These are phyloP conservation scores for Pterocarpus santalinus DNA, from an alignment of 306 rosid species.

Conservation along the genomic window DNA sequence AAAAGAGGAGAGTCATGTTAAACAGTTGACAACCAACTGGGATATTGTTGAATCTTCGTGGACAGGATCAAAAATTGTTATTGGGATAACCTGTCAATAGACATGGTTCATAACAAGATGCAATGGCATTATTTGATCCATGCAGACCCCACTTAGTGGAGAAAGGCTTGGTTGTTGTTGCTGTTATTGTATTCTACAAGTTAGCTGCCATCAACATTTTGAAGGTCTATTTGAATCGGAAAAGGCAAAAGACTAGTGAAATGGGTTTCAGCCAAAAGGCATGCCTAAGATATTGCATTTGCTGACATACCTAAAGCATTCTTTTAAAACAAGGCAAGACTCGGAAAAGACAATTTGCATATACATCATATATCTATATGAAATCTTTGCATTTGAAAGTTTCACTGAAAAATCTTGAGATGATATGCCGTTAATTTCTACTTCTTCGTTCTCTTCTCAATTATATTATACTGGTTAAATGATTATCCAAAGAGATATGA, in stretches of 20 bases:
- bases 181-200: slow-evolving; percentile 20
- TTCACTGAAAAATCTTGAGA: slow-evolving; percentile 15
- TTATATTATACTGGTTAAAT: slow-evolving; percentile 3
- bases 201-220: neutral
- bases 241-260: slow-evolving; percentile 10
- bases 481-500: slow-evolving; percentile 17
- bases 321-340: slow-evolving; percentile 12
- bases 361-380: slow-evolving; percentile 8
- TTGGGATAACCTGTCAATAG: neutral
- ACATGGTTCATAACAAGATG: neutral
- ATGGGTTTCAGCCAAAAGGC: slow-evolving; percentile 33
- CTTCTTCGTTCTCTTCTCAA: slow-evolving; percentile 15
- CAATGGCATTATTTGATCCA: neutral
- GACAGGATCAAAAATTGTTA: neutral
- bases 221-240: slow-evolving; percentile 26
- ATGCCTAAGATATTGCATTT: slow-evolving; percentile 24
- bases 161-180: neutral
- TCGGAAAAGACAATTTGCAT: neutral
- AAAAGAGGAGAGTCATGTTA: neutral
- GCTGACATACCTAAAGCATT: slow-evolving; percentile 20
- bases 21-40: neutral
- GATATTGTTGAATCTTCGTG: neutral
- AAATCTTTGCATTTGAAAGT: slow-evolving; percentile 3
- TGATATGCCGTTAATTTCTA: slow-evolving; percentile 17
- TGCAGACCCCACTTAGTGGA: neutral